Conservation (phyloP, 495 filamentous ascomycete species). For the Lepidopterella palustris region DNA sequence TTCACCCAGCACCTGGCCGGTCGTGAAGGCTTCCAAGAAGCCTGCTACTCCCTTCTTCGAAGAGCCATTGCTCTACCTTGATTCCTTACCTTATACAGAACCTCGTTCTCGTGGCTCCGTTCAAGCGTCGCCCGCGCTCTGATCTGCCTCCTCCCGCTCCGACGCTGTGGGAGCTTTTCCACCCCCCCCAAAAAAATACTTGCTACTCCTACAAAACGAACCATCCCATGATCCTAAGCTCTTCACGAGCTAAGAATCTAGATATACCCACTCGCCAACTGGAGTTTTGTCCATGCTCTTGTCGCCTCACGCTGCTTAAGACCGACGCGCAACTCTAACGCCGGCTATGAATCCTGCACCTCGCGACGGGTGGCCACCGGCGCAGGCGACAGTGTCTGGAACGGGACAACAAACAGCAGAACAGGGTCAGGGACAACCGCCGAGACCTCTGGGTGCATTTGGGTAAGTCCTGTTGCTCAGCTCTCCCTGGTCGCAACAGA, state of each 20-base stretch:
- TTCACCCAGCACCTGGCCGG: too few species aligned
- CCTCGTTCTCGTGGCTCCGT: background rate
- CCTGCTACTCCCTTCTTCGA: background rate
- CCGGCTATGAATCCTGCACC: constrained; percentile 30
- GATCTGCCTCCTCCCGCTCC: constrained; percentile 1
- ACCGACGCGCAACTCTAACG: constrained; percentile 18
- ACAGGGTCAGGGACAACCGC: constrained; percentile 18
- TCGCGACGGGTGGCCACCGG: constrained; percentile 31
- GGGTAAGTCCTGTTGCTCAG: constrained; percentile 17
- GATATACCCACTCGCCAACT: background rate
- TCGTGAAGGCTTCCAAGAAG: background rate
- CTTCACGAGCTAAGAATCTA: constrained; percentile 18
- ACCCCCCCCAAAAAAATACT: background rate
- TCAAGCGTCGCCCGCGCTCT: background rate
- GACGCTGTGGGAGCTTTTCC: background rate
- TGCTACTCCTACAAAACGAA: background rate
- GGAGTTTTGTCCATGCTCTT: constrained; percentile 5
- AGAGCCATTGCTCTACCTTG: background rate
- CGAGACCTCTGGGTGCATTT: constrained; percentile 23
- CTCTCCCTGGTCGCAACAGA: background rate
- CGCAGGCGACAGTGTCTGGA: constrained; percentile 17
- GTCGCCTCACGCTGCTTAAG: constrained; percentile 8
- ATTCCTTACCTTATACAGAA: background rate
- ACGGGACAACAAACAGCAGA: constrained; percentile 26
- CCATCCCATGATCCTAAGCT: background rate